Base-by-base conservation (phyloP, 2,329 filamentous ascomycete species). In the Alternaria novae-zelandiae region DNA sequence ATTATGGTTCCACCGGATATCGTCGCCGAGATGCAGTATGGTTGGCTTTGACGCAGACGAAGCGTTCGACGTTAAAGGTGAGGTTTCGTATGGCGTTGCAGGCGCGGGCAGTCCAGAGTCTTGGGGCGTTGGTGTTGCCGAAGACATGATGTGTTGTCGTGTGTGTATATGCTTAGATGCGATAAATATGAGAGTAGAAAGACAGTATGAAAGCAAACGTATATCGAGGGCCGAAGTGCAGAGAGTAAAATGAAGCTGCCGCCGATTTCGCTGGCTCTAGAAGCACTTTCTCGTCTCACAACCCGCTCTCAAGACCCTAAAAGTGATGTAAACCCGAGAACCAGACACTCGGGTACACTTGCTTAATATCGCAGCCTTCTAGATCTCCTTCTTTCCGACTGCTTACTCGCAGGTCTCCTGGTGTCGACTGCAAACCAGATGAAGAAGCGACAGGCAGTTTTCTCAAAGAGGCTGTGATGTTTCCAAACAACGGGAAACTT, bases 1-100 rank as follows among this genome's bases (percentile, higher is more conserved):
- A 3, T 78, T 75, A 65, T 82, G 80, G 62, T 83, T 83, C 82
- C 82, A 83, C 56, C 77, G 74, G 45, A 82, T 81, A 56, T 82
- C 79, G 54, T 82, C 81, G 57, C 82, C 82, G 44, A 82, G 79
- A 59, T 83, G 82, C 3, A 83, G 75, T 17, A 83, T 72, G 6
- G 75, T 78, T 5, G 80, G 80, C 65, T 80, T 53, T 81, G 13
- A 54, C 32, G 53, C 25, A 2, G 67, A 46, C 3, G 41, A n/a
- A 32, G 28, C 20, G 54, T 41, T 25, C 11, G 60, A 28, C 49
- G 26, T 5, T n/a, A 21, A 51, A 20, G 3, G 45, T 4, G 17
- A 53, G 54, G 49, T 17, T 20, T 46, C 53, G 20, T 55, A 20
- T 12, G 58, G 54, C 3, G 57, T 32, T 21, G 69, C 56, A 25